Percentiles rank a stretch among this genome's conserved stretches.
phyloP scores from a whole-genome alignment of 2,329 filamentous ascomycete genomes.

The Didymosphaeria variabile region DNA sequence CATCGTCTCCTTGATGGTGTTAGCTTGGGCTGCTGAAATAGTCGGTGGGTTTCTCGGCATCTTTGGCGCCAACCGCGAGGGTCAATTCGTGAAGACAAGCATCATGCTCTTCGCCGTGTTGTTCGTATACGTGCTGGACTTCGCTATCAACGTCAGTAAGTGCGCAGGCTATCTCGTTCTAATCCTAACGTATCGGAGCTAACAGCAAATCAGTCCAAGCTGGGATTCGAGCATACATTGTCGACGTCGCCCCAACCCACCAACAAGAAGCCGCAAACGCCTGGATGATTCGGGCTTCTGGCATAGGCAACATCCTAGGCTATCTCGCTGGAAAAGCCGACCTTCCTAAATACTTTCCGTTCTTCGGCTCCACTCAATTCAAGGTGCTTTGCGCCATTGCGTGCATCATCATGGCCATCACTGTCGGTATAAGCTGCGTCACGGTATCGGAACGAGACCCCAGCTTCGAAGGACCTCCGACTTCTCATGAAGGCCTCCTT shows the following conservation, averaged over 20 bases:
- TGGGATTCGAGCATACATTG: constrained; percentile 88
- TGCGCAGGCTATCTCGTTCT: constrained; percentile 14
- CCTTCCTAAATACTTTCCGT: constrained; percentile 77
- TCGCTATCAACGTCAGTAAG: constrained; percentile 89
- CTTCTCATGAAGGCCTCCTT: constrained; percentile 70
- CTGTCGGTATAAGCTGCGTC: constrained; percentile 74
- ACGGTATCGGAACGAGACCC: constrained; percentile 83
- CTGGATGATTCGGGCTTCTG: constrained; percentile 88
- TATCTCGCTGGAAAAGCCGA: constrained; percentile 88
- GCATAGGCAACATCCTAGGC: constrained; percentile 88
- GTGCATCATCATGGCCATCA: constrained; percentile 74
- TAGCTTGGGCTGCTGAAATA: constrained; percentile 62
- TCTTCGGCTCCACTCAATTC: constrained; percentile 88
- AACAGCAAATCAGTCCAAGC: constrained; percentile 74
- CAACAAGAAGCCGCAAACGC: constrained; percentile 95
- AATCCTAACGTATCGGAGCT: constrained; percentile 1
- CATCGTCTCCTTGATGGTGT: constrained; percentile 58
- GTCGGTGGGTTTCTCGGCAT: constrained; percentile 72
- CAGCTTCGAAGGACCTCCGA: constrained; percentile 71
- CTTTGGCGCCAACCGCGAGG: constrained; percentile 75
- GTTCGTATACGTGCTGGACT: constrained; percentile 90
- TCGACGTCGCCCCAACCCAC: constrained; percentile 89
- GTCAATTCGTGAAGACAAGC: constrained; percentile 68
- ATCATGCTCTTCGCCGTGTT: constrained; percentile 83
- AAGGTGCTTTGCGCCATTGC: constrained; percentile 90